A percentile compares a stretch with the other conserved stretches of the same genome.
These are phyloP conservation scores for Citrus trifoliata DNA, from an alignment of 345 rosid species.

Conservation along the genomic window DNA sequence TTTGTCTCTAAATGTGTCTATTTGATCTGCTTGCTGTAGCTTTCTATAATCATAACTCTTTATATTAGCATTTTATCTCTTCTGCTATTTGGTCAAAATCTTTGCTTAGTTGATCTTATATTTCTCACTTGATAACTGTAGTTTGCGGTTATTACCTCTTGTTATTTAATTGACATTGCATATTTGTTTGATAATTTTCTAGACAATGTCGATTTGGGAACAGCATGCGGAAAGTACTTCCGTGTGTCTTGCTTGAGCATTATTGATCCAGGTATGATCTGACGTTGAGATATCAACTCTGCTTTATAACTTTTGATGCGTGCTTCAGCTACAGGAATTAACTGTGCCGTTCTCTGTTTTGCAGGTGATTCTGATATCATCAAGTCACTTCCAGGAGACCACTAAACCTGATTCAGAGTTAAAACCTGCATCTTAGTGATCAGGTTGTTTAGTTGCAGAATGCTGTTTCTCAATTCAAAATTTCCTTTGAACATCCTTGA, in stretches of 20 bases:
- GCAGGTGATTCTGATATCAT: conserved; percentile 79
- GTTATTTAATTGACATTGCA: not conserved
- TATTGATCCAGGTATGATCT: conserved; percentile 47
- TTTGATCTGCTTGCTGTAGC: not conserved
- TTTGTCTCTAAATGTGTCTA: not conserved
- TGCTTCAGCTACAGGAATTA: not conserved
- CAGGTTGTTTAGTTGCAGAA: not conserved
- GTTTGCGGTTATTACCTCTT: not conserved
- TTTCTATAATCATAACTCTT: not conserved
- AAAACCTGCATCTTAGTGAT: not conserved
- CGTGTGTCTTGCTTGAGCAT: conserved; percentile 78
- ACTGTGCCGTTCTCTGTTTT: not conserved
- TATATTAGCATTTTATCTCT: not conserved
- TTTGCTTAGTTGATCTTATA: not conserved
- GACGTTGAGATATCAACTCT: not conserved
- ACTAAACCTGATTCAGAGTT: conserved; percentile 22
- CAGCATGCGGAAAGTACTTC: conserved; percentile 76
- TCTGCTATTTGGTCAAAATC: not conserved
- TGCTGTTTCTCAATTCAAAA: not conserved
- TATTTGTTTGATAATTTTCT: not conserved
- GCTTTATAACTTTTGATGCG: not conserved
- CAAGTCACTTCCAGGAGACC: conserved; percentile 60
- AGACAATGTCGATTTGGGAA: conserved; percentile 73
- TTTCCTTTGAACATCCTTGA: not conserved
- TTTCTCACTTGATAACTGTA: not conserved